Base-by-base conservation (phyloP, 495 filamentous ascomycete species). In the Cenococcum geophilum region DNA sequence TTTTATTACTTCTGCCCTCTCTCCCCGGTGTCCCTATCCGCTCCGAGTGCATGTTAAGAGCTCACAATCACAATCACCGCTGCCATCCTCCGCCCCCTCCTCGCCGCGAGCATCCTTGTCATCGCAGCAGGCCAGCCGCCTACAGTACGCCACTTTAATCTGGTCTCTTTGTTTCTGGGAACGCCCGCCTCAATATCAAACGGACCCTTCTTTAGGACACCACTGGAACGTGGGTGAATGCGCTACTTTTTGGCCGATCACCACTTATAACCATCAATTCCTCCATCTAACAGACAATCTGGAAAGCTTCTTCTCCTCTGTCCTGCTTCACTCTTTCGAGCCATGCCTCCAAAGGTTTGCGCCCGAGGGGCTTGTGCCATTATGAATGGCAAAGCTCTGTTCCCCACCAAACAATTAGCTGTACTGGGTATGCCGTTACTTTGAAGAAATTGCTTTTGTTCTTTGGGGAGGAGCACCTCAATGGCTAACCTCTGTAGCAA, bases 401-500 rank as follows among this genome's bases (percentile, higher is more conserved):
- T 70, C 49, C 67, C 67, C 11, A 63, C 61, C n/a, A 54, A 55
- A 55, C 67, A 70, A 34, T 43, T 70, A 60, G 54, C 52, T 48
- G 54, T 70, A 45, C 55, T 70, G 34, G 67, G 67, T 70, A 54
- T 67, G 67, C 25, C 18, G 16, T 14, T 21, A 32, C 40, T 45
- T 45, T 18, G 18, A 16, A 14, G 4, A 18, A 45, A 14, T 16
- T 45, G 40, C 40, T 14, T 45, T 32, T 14, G 4, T 25, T 23
- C 18, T 6, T 59, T 16, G 16, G n/a, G 27, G 5, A 3, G 4
- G n/a, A 20, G 32, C 0, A 6, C 9, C 42, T 51, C 55, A 52
- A 61, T 25, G 18, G 43, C 11, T 27, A 51, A 50, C 27, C 8
- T 21, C 42, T 53, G 53, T 68, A 97, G 93, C 92, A 36, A 74